These are phyloP conservation scores for Capsicum rhomboideum DNA, from an alignment of 257 asterid genomes.

Conservation along the genomic window DNA sequence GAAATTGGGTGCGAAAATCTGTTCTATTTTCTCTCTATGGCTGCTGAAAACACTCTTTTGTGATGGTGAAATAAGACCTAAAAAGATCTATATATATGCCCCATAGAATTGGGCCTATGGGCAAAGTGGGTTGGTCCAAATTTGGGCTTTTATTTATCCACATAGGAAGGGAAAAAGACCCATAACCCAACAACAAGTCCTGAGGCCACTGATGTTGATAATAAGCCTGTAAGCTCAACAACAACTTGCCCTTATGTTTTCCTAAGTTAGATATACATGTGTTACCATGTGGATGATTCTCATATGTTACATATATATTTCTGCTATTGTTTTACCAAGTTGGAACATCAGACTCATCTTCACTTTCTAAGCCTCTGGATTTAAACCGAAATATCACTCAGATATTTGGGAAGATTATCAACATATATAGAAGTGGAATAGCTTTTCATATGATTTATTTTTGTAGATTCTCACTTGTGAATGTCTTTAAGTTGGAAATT, in stretches of 20 bases:
- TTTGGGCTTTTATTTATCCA: too few relatives aligned
- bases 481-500: background rate
- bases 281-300: background rate
- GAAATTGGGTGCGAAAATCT: too few relatives aligned
- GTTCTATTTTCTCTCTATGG: too few relatives aligned
- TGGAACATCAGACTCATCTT: constrained; percentile 39
- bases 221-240: constrained; percentile 32
- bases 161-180: too few relatives aligned
- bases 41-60: too few relatives aligned
- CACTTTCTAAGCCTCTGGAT: constrained; percentile 80
- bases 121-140: too few relatives aligned
- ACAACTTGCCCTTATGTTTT: background rate
- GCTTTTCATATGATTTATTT: constrained; percentile 1
- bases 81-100: too few relatives aligned
- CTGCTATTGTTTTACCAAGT: constrained; percentile 32
- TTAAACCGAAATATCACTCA: constrained; percentile 71
- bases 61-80: too few relatives aligned
- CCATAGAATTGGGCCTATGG: too few relatives aligned
- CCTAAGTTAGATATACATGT: background rate
- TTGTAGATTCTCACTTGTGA: background rate
- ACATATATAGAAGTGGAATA: constrained; percentile 76
- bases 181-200: too few relatives aligned
- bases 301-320: background rate
- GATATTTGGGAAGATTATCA: constrained; percentile 79
- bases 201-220: constrained; percentile 16